A percentile compares a stretch with the other conserved stretches of the same genome.
These are phyloP conservation scores for Globisporangium irregulare DNA, from an alignment of 352 stramenopile species.

Conservation along the genomic window DNA sequence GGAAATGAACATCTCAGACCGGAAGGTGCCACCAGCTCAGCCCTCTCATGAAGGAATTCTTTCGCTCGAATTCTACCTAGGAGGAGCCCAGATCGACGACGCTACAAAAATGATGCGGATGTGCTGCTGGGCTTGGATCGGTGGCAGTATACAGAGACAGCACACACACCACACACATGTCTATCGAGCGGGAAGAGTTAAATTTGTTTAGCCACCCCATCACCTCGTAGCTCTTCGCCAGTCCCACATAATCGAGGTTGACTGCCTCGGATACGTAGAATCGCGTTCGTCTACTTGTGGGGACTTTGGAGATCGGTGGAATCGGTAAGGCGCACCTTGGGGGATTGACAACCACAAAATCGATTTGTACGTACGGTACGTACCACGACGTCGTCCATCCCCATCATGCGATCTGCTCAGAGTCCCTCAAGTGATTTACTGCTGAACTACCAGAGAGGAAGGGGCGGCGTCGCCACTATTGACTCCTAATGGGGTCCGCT, in stretches of 20 bases:
- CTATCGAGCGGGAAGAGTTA: background rate
- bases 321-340: background rate
- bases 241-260: slow-evolving; percentile 5
- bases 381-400: background rate
- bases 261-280: background rate
- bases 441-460: background rate
- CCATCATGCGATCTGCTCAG: background rate
- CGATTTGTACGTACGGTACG: background rate
- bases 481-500: background rate
- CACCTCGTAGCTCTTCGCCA: background rate
- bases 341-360: background rate
- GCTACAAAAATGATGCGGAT: background rate
- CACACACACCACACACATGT: background rate
- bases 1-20: slow-evolving; percentile 8
- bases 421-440: background rate
- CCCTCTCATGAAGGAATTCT: background rate
- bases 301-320: background rate
- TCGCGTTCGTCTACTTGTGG: background rate
- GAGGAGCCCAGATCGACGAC: background rate
- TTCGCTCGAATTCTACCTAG: background rate
- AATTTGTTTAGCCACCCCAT: background rate
- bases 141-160: background rate
- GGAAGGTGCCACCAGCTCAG: background rate
- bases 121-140: background rate
- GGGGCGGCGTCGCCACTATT: background rate